These are phyloP conservation scores for Heimioporus sp. DNA, from an alignment of 768 basidiomycete genomes.

Conservation along the genomic window DNA sequence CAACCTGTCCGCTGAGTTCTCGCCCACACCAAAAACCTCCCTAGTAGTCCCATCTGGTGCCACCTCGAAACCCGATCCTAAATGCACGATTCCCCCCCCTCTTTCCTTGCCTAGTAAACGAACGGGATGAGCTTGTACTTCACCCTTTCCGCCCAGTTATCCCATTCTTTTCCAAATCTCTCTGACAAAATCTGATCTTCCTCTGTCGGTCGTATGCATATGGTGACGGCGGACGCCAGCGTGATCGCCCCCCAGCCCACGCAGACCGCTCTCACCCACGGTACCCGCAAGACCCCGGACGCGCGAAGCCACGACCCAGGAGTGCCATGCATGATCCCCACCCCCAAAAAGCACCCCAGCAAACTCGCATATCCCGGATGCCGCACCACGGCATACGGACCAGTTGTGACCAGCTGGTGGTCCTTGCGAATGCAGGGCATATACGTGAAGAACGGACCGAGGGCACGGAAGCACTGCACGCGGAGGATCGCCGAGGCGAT, in stretches of 20 bases:
- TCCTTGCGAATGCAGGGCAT: slow-evolving; percentile 16
- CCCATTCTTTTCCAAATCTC: slow-evolving; percentile 20
- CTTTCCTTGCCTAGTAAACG: background rate
- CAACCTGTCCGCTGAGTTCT: no score
- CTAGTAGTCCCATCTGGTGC: no score
- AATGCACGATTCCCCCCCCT: no score
- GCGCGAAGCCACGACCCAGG: slow-evolving; percentile 2
- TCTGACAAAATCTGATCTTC: slow-evolving; percentile 20
- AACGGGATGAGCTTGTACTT: slow-evolving; percentile 7
- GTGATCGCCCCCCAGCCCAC: background rate
- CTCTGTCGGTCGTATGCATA: slow-evolving; percentile 15
- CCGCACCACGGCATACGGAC: slow-evolving; percentile 27
- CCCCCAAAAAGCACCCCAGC: background rate
- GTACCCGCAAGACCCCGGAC: background rate
- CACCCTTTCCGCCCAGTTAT: slow-evolving; percentile 14
- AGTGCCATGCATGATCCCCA: background rate
- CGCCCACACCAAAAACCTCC: no score
- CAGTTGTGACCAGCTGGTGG: slow-evolving; percentile 24
- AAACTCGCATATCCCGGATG: slow-evolving; percentile 27
- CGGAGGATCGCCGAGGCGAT: slow-evolving; percentile 4
- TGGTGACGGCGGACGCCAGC: background rate
- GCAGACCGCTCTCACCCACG: background rate
- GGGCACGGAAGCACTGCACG: slow-evolving; percentile 3
- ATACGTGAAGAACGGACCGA: slow-evolving; percentile 22
- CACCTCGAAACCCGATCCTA: no score